Percentiles rank a stretch among this genome's conserved stretches.
Conservation (phyloP, 2,329 filamentous ascomycete species). For the Pleoardoris graminearum region DNA sequence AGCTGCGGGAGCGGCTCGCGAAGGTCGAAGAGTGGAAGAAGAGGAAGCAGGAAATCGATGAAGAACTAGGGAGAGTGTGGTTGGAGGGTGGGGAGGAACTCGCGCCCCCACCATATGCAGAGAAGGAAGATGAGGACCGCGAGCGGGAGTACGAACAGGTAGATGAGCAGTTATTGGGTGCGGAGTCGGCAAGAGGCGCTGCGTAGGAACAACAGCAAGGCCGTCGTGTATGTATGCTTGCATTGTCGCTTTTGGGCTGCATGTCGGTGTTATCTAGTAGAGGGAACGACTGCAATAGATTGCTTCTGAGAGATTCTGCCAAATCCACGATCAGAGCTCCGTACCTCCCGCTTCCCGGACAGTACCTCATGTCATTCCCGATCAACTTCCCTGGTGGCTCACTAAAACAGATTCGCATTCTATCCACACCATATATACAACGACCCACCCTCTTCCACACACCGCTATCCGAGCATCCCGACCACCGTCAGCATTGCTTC, state of each 20-base stretch:
- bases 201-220: not conserved
- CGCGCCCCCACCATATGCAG: conserved; percentile 42
- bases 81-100: conserved; percentile 51
- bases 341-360: too few species aligned
- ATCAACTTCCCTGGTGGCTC: too few species aligned
- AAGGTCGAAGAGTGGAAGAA: conserved; percentile 84
- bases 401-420: too few species aligned
- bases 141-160: not conserved
- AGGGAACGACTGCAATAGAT: not conserved
- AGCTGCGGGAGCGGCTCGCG: conserved; percentile 76
- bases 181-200: not conserved
- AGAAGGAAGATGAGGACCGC: conserved; percentile 5
- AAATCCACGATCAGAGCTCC: too few species aligned
- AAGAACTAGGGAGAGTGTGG: conserved; percentile 71
- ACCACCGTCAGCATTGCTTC: conserved; percentile 34
- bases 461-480: not conserved
- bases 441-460: not conserved
- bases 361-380: too few species aligned
- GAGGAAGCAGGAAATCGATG: conserved; percentile 78
- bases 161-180: not conserved
- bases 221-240: too few species aligned
- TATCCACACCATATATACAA: too few species aligned
- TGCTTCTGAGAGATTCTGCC: not conserved
- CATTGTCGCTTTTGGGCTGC: not conserved
- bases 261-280: not conserved